These are phyloP conservation scores for Penstemon newberryi DNA, from an alignment of 257 asterid species.

Conservation along the genomic window DNA sequence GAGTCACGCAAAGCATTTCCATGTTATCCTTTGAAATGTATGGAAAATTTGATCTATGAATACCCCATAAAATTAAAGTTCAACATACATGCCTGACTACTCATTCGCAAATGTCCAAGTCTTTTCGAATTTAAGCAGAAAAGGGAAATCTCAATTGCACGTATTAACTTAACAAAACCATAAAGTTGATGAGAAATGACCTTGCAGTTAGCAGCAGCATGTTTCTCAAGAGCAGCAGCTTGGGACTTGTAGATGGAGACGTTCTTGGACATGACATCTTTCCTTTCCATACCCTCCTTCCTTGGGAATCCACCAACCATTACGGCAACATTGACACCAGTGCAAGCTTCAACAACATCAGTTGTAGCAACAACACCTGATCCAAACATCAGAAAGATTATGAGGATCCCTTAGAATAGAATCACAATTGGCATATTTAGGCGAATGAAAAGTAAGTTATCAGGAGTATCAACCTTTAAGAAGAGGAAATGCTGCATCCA, in stretches of 20 bases:
- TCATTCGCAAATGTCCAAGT: no score
- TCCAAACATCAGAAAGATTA: slow-evolving; percentile 21
- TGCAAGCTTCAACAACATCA: slow-evolving; percentile 82
- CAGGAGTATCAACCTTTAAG: slow-evolving; percentile 63
- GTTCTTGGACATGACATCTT: slow-evolving; percentile 95
- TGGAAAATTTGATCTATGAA: no score
- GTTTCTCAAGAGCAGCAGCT: slow-evolving; percentile 89
- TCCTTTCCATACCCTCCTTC: slow-evolving; percentile 97
- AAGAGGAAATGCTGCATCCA: slow-evolving; percentile 92
- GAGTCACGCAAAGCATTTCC: no score
- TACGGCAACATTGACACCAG: slow-evolving; percentile 80
- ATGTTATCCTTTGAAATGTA: no score
- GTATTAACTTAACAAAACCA: background rate
- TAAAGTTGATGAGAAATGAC: slow-evolving; percentile 35
- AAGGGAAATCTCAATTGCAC: background rate
- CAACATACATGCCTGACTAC: no score
- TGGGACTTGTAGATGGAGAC: slow-evolving; percentile 94
- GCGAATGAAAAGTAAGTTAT: background rate
- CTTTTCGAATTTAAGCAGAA: no score
- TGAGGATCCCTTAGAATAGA: background rate
- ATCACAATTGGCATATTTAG: no score
- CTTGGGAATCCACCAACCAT: slow-evolving; percentile 99
- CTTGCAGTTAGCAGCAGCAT: slow-evolving; percentile 95
- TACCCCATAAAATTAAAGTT: no score
- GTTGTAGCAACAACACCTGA: slow-evolving; percentile 95